phyloP scores from a whole-genome alignment of 2,329 filamentous ascomycete species.

The Pseudopithomyces chartarum region DNA sequence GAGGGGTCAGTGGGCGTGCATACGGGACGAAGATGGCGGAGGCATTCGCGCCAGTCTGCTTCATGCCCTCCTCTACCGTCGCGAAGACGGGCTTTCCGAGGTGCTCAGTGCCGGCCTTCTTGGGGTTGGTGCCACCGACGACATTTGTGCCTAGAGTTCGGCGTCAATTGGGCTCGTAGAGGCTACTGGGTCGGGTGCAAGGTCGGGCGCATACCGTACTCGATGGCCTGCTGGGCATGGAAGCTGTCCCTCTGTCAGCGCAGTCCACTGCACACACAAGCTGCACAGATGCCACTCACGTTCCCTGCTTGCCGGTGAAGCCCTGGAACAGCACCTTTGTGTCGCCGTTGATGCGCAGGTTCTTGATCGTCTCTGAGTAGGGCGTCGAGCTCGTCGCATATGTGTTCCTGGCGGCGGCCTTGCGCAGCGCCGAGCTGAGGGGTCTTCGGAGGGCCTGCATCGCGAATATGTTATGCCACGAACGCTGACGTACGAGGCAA shows the following conservation, averaged over 20 bases:
- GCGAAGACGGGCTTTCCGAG: conserved; percentile 92
- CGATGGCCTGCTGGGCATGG: conserved; percentile 96
- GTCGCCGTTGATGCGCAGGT: conserved; percentile 89
- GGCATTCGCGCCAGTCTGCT: conserved; percentile 86
- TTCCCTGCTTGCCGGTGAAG: conserved; percentile 97
- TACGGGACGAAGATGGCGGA: conserved; percentile 97
- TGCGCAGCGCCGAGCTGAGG: conserved; percentile 69
- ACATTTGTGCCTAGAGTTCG: conserved; percentile 80
- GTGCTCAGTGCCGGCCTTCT: conserved; percentile 92
- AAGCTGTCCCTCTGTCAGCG: conserved; percentile 65
- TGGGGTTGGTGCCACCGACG: conserved; percentile 97
- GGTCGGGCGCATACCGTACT: conserved; percentile 74
- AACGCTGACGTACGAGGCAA: conserved; percentile 18
- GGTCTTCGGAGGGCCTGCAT: conserved; percentile 89
- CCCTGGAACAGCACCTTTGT: conserved; percentile 97
- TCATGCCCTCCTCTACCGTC: conserved; percentile 84
- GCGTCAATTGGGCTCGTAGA: conserved; percentile 33
- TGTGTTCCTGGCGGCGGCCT: conserved; percentile 71
- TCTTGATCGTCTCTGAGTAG: conserved; percentile 55
- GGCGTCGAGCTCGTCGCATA: conserved; percentile 75
- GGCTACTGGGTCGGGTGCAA: conserved; percentile 17
- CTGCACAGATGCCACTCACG: conserved; percentile 46
- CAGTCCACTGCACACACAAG: not conserved
- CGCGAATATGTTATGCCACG: conserved; percentile 47
- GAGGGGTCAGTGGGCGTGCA: conserved; percentile 23